Base-by-base conservation (phyloP, 2,329 filamentous ascomycete species). In the Knufia fluminis region DNA sequence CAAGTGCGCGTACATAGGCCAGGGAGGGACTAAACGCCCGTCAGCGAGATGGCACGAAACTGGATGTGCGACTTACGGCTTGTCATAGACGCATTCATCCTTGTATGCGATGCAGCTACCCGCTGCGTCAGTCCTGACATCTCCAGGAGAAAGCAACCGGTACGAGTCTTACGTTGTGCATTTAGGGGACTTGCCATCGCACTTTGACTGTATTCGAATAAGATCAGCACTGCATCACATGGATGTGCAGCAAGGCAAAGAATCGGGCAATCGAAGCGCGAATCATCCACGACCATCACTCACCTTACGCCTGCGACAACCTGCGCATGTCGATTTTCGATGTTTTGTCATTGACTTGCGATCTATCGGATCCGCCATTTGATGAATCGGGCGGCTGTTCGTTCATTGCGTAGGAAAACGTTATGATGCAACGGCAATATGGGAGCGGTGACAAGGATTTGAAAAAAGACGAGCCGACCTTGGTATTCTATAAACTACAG, bases 31-130 rank as follows among this genome's bases (percentile, higher is more conserved):
- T 48, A 22, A 3, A 8, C 10, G 4, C 12, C 4, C n/a, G 45
- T 39, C 20, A 39, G 20, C 16, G 20, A 14, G 16, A 39, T 14
- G 16, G 6, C 9, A 10, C 9, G 17, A 22, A 19, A 16, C 6
- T 38, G 14, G 33, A 40, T 2, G 17, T 14, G n/a, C 4, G 8
- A 48, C 45, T 39, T 40, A 48, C 45, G 45, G 45, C 43, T 59
- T 59, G 45, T 59, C 56, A 45, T 59, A 59, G 32, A 56, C 51
- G 39, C 56, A 59, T 36, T 59, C 55, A 49, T 59, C 56, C 50
- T 59, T 59, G 47, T 59, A 59, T n/a, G 56, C 56, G 28, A 59
- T 57, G 43, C 56, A 59, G 24, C 54, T 59, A 38, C 33, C 26
- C 20, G 26, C n/a, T 16, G 16, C 17, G 38, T 49, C 22, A 49